These are phyloP conservation scores for Ceratobasidium theobromae DNA, from an alignment of 1,284 basidiomycete genomes.

Conservation along the genomic window DNA sequence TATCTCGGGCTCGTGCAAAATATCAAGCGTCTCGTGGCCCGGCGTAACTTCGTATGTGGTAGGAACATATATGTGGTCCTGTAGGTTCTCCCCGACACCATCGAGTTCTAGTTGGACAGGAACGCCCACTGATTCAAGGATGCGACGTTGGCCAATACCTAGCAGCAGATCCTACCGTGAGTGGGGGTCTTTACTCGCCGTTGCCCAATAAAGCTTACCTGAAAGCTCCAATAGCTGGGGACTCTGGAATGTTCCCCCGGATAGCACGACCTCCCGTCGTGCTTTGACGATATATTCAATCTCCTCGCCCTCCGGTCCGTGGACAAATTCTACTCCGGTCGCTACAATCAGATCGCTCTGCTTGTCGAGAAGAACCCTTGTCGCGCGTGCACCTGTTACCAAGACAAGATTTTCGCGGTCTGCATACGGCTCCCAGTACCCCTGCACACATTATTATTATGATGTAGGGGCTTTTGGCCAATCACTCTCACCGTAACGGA, in stretches of 20 bases:
- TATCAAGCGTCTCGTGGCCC: constrained; percentile 32
- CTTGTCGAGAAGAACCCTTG: neutral
- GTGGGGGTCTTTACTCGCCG: neutral
- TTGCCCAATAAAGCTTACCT: constrained; percentile 36
- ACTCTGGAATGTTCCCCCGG: constrained; percentile 40
- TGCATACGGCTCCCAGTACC: constrained; percentile 20
- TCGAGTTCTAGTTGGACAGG: constrained; percentile 45
- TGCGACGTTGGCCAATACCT: constrained; percentile 48
- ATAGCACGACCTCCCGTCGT: constrained; percentile 14
- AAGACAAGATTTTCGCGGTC: constrained; percentile 16
- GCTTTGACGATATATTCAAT: constrained; percentile 32
- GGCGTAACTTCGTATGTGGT: constrained; percentile 33
- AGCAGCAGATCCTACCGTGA: neutral
- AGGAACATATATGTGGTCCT: constrained; percentile 42
- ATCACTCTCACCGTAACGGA: constrained; percentile 1
- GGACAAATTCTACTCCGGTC: constrained; percentile 40
- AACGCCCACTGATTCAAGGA: constrained; percentile 46
- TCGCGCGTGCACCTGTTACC: constrained; percentile 24
- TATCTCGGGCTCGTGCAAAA: constrained; percentile 28
- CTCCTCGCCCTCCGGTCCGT: constrained; percentile 36
- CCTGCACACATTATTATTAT: neutral
- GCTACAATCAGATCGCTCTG: constrained; percentile 33
- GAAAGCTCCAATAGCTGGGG: constrained; percentile 46
- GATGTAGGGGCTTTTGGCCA: neutral
- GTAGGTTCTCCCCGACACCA: constrained; percentile 50